These are phyloP conservation scores for Syzygium syzygioides DNA, from an alignment of 441 rosid genomes.

Conservation along the genomic window DNA sequence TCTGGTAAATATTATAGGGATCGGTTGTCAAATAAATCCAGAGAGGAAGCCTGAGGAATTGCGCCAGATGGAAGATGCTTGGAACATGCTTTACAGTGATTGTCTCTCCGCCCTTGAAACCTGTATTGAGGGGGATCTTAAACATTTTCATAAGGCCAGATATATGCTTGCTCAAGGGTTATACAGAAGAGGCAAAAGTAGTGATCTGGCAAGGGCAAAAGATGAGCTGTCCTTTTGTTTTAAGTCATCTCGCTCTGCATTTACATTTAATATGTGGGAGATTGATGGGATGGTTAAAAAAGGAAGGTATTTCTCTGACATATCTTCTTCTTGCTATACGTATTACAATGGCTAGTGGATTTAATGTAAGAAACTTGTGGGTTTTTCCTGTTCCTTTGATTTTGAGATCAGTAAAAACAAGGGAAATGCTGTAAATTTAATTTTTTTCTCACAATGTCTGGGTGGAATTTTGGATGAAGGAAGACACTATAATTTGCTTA, in stretches of 20 bases:
- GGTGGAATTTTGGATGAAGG: not conserved
- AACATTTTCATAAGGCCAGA: constrained; percentile 99
- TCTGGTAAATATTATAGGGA: constrained; percentile 35
- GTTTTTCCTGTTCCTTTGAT: not conserved
- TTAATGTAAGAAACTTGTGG: not conserved
- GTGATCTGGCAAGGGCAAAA: constrained; percentile 92
- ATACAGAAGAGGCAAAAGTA: constrained; percentile 62
- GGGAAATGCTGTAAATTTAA: not conserved
- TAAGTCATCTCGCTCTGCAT: constrained; percentile 89
- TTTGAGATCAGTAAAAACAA: not conserved
- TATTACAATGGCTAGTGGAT: not conserved
- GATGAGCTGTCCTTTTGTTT: constrained; percentile 98
- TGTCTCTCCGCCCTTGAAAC: constrained; percentile 87
- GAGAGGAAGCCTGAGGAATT: constrained; percentile 38
- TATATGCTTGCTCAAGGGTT: constrained; percentile 93
- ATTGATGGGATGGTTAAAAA: constrained; percentile 98
- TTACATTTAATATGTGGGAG: constrained; percentile 99
- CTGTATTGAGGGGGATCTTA: constrained; percentile 96
- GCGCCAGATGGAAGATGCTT: constrained; percentile 52
- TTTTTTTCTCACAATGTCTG: not conserved
- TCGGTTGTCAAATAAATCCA: constrained; percentile 28
- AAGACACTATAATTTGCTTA: not conserved
- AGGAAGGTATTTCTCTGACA: constrained; percentile 58
- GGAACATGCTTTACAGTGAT: constrained; percentile 91
- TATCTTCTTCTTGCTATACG: not conserved